A percentile compares a stretch with the other conserved stretches of the same genome.
These are phyloP conservation scores for Thecaphora thlaspeos DNA, from an alignment of 1,284 basidiomycete species.

Conservation along the genomic window DNA sequence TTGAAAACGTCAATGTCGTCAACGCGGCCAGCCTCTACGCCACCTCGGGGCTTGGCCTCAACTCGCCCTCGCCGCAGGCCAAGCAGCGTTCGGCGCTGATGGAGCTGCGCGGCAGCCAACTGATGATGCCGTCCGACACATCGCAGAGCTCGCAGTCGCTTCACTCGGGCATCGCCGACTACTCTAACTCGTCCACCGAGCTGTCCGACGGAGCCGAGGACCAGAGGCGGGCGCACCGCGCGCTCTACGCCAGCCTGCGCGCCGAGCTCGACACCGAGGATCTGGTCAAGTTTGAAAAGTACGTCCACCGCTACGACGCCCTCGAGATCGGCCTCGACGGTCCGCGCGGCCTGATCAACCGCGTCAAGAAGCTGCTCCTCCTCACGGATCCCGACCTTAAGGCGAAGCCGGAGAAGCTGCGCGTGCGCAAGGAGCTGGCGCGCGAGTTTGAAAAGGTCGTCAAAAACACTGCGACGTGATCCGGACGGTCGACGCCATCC, in stretches of 20 bases:
- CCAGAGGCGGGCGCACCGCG: conserved; percentile 15
- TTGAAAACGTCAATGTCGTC: not conserved
- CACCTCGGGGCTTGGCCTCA: not conserved
- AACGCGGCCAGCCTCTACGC: not conserved
- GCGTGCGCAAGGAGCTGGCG: conserved; percentile 40
- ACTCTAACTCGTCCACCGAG: not conserved
- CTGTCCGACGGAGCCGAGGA: conserved; percentile 2
- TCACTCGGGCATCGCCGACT: not conserved
- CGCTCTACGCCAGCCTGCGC: conserved; percentile 43
- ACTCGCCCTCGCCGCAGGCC: not conserved
- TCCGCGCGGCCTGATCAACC: conserved; percentile 42
- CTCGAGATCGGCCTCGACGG: conserved; percentile 49
- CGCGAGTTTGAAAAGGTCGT: conserved; percentile 50
- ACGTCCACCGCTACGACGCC: conserved; percentile 49
- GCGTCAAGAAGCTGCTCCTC: conserved; percentile 46
- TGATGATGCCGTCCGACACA: not conserved
- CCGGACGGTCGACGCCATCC: no score
- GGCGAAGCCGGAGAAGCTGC: conserved; percentile 31
- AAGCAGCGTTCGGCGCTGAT: not conserved
- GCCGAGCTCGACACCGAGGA: conserved; percentile 36
- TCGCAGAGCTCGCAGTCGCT: not conserved
- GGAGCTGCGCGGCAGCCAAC: not conserved
- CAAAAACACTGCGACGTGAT: conserved; percentile 3
- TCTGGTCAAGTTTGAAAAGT: conserved; percentile 43
- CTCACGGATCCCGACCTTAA: conserved; percentile 38